Evolutionary conservation across 257 asterid genomes (phyloP).

Genomic region (Fraxinus quadrangulata): DNA sequence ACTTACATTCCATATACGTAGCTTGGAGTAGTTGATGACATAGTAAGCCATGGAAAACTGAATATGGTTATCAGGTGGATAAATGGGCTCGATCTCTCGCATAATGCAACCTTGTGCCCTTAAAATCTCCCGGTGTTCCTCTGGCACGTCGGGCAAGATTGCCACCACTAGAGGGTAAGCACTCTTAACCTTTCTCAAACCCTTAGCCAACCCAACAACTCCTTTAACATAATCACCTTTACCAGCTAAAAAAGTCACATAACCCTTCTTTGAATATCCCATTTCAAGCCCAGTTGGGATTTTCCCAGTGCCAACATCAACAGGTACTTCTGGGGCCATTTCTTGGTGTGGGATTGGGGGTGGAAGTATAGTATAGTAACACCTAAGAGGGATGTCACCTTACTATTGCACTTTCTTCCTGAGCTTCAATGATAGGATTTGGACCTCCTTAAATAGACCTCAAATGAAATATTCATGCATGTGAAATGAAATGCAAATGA

Average conservation of each 20-base stretch:
- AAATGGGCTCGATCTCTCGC: conserved; percentile 51
- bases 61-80: conserved; percentile 53
- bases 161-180: conserved; percentile 66
- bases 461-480: conserved; percentile 36
- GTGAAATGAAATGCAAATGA: conserved; percentile 40
- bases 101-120: conserved; percentile 56
- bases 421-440: conserved; percentile 27
- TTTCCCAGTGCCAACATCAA: conserved; percentile 24
- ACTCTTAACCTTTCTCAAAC: conserved; percentile 53
- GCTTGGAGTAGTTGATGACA: conserved; percentile 64
- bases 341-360: conserved; percentile 13
- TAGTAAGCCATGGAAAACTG: conserved; percentile 60
- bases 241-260: conserved; percentile 54
- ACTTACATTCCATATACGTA: conserved; percentile 63
- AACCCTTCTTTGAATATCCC: conserved; percentile 34
- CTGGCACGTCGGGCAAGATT: conserved; percentile 57
- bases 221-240: conserved; percentile 59
- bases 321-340: conserved; percentile 47
- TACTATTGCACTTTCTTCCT: conserved; percentile 30
- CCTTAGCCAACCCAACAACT: conserved; percentile 65
- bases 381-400: conserved; percentile 11
- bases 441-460: conserved; percentile 35
- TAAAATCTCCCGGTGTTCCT: conserved; percentile 54
- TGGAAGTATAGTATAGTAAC: conserved; percentile 24
- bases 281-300: conserved; percentile 24